Evolutionary conservation across 2,329 filamentous ascomycete genomes (phyloP), one percentile per base, ranked within the genome.

Genomic region (Exophiala sideris): DNA sequence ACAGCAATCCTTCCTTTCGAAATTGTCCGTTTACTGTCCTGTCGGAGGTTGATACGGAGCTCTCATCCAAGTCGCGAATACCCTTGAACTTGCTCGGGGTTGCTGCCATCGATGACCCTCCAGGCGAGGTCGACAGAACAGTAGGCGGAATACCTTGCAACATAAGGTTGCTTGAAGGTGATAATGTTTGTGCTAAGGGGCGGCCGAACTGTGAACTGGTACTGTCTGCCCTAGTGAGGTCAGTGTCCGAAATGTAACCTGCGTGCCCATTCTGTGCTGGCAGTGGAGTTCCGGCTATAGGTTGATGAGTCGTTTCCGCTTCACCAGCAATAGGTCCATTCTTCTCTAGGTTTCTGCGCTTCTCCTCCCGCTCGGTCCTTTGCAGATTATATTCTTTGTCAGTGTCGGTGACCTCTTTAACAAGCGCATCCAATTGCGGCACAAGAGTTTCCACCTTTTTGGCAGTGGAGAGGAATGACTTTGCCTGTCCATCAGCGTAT

Each of bases 361-460:
- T 96, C 71, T 97, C 94, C 69, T 99, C 94, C 38, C 94, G 82
- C 68, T 97, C 94, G n/a, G 89, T 89, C 48, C 91, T 81, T 67
- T 96, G 90, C 55, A 97, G 89, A 66, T 96, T 91, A 67, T 94
- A 99, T 67, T 97, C 92, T 70, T 97, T 96, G 69, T 97, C 91
- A 20, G 91, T 91, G 64, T 94, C 87, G 58, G 85, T 84, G n/a
- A 99, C 94, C 70, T 97, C 92, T 49, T 82, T 82, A 36, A 88
- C 88, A 32, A 99, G 75, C 2, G 92, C 92, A 63, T 97, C 90
- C 2, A 99, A 78, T 66, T 96, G 90, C 0, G 94, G 94, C 14
- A 95, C 77, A 72, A 96, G 83, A 18, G 80, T 83, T 61, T 96
- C 91, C 46, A 99, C 86, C 70, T 87, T 95, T 71, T 91, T 91